Percentiles rank a stretch among this genome's conserved stretches.
Evolutionary conservation across 1,284 basidiomycete species (phyloP).

Genomic region (Ceratobasidium sp.): DNA sequence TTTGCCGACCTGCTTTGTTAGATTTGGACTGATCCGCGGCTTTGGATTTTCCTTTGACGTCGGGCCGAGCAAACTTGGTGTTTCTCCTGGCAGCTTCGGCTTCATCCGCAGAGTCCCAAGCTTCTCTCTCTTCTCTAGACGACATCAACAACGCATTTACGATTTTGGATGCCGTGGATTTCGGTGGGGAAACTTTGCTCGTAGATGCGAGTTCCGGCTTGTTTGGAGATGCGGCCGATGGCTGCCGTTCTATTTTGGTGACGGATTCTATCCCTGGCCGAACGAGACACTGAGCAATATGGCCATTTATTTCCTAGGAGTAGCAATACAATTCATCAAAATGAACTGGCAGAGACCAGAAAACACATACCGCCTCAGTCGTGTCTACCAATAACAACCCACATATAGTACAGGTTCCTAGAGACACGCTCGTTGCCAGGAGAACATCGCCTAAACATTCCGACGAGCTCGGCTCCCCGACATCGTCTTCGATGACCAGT

Average conservation of each 20-base stretch:
- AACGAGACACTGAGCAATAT: conserved; percentile 18
- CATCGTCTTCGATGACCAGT: conserved; percentile 47
- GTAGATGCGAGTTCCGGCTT: not conserved
- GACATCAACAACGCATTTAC: conserved; percentile 82
- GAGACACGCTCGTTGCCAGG: conserved; percentile 25
- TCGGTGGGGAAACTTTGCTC: conserved; percentile 1
- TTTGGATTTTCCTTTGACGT: conserved; percentile 55
- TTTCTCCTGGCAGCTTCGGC: conserved; percentile 62
- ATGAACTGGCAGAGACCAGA: not conserved
- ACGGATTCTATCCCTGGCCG: not conserved
- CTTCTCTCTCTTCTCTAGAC: conserved; percentile 78
- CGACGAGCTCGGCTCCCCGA: conserved; percentile 30
- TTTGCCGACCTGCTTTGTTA: conserved; percentile 64
- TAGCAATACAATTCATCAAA: conserved; percentile 16
- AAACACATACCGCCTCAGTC: conserved; percentile 50
- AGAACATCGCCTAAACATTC: conserved; percentile 41
- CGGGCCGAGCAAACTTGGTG: conserved; percentile 50
- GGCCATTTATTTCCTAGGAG: conserved; percentile 17
- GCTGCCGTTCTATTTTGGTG: not conserved
- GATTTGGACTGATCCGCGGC: conserved; percentile 52
- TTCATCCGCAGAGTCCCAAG: conserved; percentile 82
- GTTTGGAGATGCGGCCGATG: not conserved
- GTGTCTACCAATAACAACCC: conserved; percentile 50
- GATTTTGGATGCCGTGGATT: conserved; percentile 5
- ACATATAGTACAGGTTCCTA: conserved; percentile 53